Evolutionary conservation across 1,284 basidiomycete genomes (phyloP).

Genomic region (Ustilago nuda): DNA sequence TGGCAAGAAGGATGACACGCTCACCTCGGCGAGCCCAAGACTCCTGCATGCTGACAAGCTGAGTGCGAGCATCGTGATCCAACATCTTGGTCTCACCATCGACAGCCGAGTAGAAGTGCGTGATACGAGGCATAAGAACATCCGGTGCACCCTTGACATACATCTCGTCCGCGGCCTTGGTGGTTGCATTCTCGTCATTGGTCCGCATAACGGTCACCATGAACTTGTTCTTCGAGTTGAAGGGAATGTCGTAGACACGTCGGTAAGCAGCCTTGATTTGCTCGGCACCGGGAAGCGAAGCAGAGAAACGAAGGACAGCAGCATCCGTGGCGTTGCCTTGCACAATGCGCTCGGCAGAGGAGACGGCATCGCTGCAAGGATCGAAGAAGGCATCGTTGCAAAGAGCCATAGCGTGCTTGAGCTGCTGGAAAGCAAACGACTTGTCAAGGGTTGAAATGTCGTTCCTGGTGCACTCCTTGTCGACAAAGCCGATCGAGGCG

Average conservation of each 20-base stretch:
- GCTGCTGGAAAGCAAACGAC: slow-evolving; percentile 38
- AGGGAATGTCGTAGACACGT: slow-evolving; percentile 71
- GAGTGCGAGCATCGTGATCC: slow-evolving; percentile 25
- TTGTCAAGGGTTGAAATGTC: slow-evolving; percentile 42
- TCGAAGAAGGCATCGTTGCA: slow-evolving; percentile 78
- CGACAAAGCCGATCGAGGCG: slow-evolving; percentile 71
- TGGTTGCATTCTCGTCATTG: slow-evolving; percentile 68
- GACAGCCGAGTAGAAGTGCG: slow-evolving; percentile 32
- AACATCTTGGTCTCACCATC: slow-evolving; percentile 34
- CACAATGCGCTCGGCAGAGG: slow-evolving; percentile 68
- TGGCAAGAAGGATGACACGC: slow-evolving; percentile 74
- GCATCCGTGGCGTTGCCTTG: slow-evolving; percentile 78
- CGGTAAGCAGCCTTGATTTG: slow-evolving; percentile 69
- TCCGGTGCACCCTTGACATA: slow-evolving; percentile 64
- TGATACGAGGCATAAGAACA: slow-evolving; percentile 70
- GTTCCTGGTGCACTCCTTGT: slow-evolving; percentile 56
- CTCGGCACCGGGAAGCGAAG: slow-evolving; percentile 70
- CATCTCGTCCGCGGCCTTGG: slow-evolving; percentile 54
- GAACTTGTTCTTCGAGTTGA: slow-evolving; percentile 79
- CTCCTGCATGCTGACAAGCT: slow-evolving; percentile 40
- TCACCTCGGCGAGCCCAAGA: slow-evolving; percentile 75
- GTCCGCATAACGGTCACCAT: slow-evolving; percentile 72
- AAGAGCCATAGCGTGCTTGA: slow-evolving; percentile 72
- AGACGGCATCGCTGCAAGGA: slow-evolving; percentile 45
- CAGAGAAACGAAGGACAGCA: slow-evolving; percentile 76